phyloP scores from a whole-genome alignment of 2,329 filamentous ascomycete genomes.

The Aspergillus sp. region DNA sequence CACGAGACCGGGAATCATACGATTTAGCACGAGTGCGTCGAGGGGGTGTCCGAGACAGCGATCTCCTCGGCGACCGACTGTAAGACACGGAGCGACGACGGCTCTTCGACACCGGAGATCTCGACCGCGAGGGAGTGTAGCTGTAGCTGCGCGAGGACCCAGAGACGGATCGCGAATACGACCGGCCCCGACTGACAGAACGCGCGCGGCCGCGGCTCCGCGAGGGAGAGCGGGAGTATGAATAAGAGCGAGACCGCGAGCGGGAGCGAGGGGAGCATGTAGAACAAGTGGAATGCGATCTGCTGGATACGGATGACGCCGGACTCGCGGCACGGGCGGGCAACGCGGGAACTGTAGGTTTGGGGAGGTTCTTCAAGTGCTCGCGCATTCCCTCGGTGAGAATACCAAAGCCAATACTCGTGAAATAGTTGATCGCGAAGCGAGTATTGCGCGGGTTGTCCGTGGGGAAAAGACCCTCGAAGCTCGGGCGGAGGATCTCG shows the following conservation, averaged over 20 bases:
- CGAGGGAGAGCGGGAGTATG: constrained; percentile 36
- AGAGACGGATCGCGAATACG: constrained; percentile 31
- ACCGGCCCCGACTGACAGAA: constrained; percentile 24
- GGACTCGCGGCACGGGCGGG: constrained; percentile 56
- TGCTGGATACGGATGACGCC: constrained; percentile 64
- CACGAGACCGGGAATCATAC: constrained; percentile 24
- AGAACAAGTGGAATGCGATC: constrained; percentile 36
- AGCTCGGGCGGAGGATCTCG: constrained; percentile 71
- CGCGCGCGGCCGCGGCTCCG: constrained; percentile 25
- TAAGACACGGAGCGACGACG: constrained; percentile 31
- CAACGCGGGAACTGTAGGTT: constrained; percentile 71
- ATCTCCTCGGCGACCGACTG: constrained; percentile 26
- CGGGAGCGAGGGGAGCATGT: constrained; percentile 35
- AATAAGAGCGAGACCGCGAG: constrained; percentile 43
- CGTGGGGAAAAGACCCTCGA: constrained; percentile 83
- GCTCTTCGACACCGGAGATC: constrained; percentile 29
- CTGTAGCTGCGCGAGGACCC: constrained; percentile 31
- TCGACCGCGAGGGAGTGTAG: constrained; percentile 37
- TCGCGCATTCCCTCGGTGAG: constrained; percentile 95
- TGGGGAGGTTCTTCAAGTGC: constrained; percentile 82
- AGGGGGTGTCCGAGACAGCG: constrained; percentile 30
- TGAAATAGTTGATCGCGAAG: constrained; percentile 99
- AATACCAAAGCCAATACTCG: constrained; percentile 91
- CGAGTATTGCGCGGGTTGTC: constrained; percentile 87
- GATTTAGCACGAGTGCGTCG: constrained; percentile 25